phyloP scores from a whole-genome alignment of 2,329 filamentous ascomycete species.

The Verticillium albo-atrum region DNA sequence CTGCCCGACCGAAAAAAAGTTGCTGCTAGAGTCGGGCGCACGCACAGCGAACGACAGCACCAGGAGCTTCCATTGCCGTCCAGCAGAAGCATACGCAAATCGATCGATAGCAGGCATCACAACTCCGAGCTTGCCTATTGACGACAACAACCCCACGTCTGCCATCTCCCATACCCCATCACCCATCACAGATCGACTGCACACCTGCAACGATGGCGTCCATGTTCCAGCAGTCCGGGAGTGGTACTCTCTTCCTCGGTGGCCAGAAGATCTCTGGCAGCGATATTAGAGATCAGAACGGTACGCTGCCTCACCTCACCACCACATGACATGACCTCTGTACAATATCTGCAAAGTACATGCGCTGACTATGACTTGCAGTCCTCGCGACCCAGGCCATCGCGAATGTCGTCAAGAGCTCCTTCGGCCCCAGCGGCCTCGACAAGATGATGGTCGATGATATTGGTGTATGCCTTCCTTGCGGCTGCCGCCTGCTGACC shows the following conservation, averaged over 20 bases:
- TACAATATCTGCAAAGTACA: neutral
- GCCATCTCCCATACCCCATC: neutral
- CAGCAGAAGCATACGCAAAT: slow-evolving; percentile 11
- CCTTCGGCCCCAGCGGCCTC: slow-evolving; percentile 91
- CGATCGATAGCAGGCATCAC: neutral
- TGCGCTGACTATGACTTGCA: slow-evolving; percentile 29
- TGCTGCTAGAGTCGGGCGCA: slow-evolving; percentile 6
- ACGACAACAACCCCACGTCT: neutral
- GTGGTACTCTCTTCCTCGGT: slow-evolving; percentile 94
- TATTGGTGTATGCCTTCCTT: slow-evolving; percentile 67
- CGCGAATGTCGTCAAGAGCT: slow-evolving; percentile 98
- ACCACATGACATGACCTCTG: neutral
- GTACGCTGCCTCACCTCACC: slow-evolving; percentile 38
- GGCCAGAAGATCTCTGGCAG: slow-evolving; percentile 95
- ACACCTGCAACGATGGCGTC: slow-evolving; percentile 64
- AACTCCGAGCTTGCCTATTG: neutral
- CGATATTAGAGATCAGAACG: slow-evolving; percentile 96
- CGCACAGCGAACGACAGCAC: slow-evolving; percentile 5
- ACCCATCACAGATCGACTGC: neutral
- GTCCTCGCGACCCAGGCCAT: slow-evolving; percentile 95
- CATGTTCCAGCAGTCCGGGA: slow-evolving; percentile 92
- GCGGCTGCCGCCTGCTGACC: slow-evolving; percentile 8
- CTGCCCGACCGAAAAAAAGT: slow-evolving; percentile 15
- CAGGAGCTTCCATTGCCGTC: slow-evolving; percentile 15
- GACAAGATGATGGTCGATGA: slow-evolving; percentile 99